Evolutionary conservation across 2,329 filamentous ascomycete species (phyloP).

Genomic region (Talaromyces sp.): DNA sequence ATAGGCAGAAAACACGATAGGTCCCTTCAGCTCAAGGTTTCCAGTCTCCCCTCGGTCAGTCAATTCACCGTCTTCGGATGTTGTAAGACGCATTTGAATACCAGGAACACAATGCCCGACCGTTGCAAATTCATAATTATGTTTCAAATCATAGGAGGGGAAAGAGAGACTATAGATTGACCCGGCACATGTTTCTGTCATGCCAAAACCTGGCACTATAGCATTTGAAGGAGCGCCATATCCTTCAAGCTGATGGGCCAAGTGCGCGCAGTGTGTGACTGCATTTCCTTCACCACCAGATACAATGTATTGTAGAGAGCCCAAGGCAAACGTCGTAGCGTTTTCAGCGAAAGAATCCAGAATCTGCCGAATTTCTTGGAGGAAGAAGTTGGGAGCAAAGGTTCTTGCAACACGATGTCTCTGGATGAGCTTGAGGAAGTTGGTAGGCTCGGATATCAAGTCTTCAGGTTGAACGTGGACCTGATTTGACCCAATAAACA

Average conservation of each 20-base stretch:
- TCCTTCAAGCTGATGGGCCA: constrained; percentile 22
- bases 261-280: constrained; percentile 37
- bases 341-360: background rate
- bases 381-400: constrained; percentile 34
- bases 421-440: constrained; percentile 47
- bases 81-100: constrained; percentile 24
- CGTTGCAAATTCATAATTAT: constrained; percentile 40
- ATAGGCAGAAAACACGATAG: constrained; percentile 31
- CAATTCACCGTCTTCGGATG: background rate
- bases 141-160: constrained; percentile 43
- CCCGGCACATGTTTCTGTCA: constrained; percentile 20
- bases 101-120: constrained; percentile 27
- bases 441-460: constrained; percentile 34
- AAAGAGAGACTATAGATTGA: constrained; percentile 42
- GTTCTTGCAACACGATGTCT: constrained; percentile 36
- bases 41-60: constrained; percentile 10
- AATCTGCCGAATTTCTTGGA: constrained; percentile 16
- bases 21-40: constrained; percentile 28
- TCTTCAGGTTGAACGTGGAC: constrained; percentile 23
- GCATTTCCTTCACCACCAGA: constrained; percentile 46
- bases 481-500: constrained; percentile 12
- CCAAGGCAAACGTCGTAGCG: constrained; percentile 12
- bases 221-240: constrained; percentile 44
- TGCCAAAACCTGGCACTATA: constrained; percentile 22
- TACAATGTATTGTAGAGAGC: constrained; percentile 29